A percentile compares a stretch with the other conserved stretches of the same genome.
These are phyloP conservation scores for Phytophthora lateralis DNA, from an alignment of 352 stramenopile genomes.

Conservation along the genomic window DNA sequence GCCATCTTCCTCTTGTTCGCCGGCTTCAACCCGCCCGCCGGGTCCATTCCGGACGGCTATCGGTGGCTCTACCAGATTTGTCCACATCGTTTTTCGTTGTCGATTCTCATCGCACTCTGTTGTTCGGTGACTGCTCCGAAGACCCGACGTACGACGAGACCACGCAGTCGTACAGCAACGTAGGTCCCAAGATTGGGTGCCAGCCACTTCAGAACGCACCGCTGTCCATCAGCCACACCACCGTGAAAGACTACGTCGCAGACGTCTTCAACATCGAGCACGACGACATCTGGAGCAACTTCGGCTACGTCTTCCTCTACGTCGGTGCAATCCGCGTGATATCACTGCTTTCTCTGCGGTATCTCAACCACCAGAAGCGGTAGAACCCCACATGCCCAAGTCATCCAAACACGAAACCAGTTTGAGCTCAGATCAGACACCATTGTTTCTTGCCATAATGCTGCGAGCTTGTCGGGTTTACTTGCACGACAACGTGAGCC, in stretches of 20 bases:
- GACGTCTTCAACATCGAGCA: constrained; percentile 40
- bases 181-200: constrained; percentile 32
- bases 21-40: constrained; percentile 51
- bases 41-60: constrained; percentile 39
- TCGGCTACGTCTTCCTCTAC: constrained; percentile 35
- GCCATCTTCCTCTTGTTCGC: constrained; percentile 61
- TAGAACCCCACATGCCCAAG: constrained; percentile 9
- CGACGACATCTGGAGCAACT: constrained; percentile 34
- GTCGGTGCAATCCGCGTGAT: constrained; percentile 35
- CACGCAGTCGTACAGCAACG: constrained; percentile 17
- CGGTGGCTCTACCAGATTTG: constrained; percentile 46
- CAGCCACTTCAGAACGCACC: constrained; percentile 36
- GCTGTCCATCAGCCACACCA: constrained; percentile 23
- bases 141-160: constrained; percentile 24
- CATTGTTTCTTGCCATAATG: constrained; percentile 10
- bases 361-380: constrained; percentile 45
- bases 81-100: constrained; percentile 29
- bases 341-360: constrained; percentile 38
- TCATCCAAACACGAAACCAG: constrained; percentile 13
- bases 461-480: neutral
- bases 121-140: constrained; percentile 29
- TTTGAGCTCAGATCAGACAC: constrained; percentile 2
- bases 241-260: constrained; percentile 37
- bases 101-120: constrained; percentile 24
- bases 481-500: constrained; percentile 4